A percentile compares a stretch with the other conserved stretches of the same genome.
Conservation (phyloP, 129 eudicot genomes). For the Flaveria robusta region DNA sequence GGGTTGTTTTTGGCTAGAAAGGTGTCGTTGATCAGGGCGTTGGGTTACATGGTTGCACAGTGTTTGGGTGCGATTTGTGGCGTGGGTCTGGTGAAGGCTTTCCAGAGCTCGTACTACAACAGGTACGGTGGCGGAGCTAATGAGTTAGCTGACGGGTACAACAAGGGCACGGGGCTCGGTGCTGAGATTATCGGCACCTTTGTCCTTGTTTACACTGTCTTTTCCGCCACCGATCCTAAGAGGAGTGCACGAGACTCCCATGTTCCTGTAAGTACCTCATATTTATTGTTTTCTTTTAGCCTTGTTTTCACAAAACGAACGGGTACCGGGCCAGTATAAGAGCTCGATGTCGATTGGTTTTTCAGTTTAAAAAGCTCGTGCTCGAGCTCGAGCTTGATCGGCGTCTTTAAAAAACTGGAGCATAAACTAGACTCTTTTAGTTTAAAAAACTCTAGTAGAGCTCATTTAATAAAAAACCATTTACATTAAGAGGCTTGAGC, state of each 20-base stretch:
- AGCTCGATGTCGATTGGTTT: not conserved
- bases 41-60: conserved; percentile 84
- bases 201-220: conserved; percentile 83
- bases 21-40: conserved; percentile 78
- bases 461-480: too few relatives aligned
- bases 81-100: conserved; percentile 83
- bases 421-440: too few relatives aligned
- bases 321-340: too few relatives aligned
- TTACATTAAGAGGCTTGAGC: too few relatives aligned
- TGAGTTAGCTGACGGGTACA: conserved; percentile 62
- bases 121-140: conserved; percentile 86
- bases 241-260: conserved; percentile 93
- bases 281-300: not conserved
- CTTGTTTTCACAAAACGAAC: too few relatives aligned
- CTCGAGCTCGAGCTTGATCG: too few relatives aligned
- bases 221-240: conserved; percentile 91
- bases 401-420: too few relatives aligned
- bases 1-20: conserved; percentile 81
- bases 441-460: too few relatives aligned
- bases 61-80: conserved; percentile 90
- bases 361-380: not conserved
- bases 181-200: conserved; percentile 93
- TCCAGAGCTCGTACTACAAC: conserved; percentile 66
- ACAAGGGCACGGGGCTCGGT: conserved; percentile 75
- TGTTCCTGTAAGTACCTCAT: conserved; percentile 67